These are phyloP conservation scores for Gossypium davidsonii DNA, from an alignment of 441 rosid genomes.

Conservation along the genomic window DNA sequence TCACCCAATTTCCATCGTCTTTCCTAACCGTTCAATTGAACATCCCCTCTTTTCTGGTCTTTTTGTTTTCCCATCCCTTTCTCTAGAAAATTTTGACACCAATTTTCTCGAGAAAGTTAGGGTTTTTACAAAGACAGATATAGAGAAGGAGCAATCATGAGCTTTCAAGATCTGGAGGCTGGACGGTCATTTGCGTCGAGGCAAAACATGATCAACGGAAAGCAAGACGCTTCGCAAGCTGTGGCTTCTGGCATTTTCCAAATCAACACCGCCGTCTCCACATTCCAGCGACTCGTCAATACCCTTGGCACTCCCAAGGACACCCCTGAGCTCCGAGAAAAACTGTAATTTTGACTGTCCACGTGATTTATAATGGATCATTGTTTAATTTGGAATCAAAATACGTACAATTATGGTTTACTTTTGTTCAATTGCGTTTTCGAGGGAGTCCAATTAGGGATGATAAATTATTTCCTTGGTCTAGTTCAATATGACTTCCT, in stretches of 20 bases:
- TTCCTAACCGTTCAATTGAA: not conserved
- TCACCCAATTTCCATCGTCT: not conserved
- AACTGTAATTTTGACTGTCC: conserved; percentile 37
- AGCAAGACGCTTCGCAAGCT: conserved; percentile 74
- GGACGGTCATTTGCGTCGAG: conserved; percentile 45
- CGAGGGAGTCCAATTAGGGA: not conserved
- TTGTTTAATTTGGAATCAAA: not conserved
- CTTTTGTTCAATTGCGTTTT: not conserved
- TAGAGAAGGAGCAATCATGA: conserved; percentile 35
- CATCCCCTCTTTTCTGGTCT: not conserved
- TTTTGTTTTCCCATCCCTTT: conserved; percentile 6
- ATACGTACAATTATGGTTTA: not conserved
- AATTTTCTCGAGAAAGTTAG: conserved; percentile 17
- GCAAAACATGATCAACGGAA: conserved; percentile 46
- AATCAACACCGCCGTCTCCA: conserved; percentile 87
- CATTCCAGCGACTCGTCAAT: conserved; percentile 82
- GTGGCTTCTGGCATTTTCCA: conserved; percentile 91
- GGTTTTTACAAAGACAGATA: not conserved
- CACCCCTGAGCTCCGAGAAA: conserved; percentile 87
- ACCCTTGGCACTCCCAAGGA: conserved; percentile 95
- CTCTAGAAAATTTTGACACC: not conserved
- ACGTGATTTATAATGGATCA: not conserved
- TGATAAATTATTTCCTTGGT: not conserved
- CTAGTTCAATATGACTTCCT: not conserved
- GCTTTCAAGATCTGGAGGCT: conserved; percentile 87